Percentiles rank a stretch among this genome's conserved stretches.
phyloP scores from a whole-genome alignment of 495 filamentous ascomycete species.

The Polyplosphaeria fusca region DNA sequence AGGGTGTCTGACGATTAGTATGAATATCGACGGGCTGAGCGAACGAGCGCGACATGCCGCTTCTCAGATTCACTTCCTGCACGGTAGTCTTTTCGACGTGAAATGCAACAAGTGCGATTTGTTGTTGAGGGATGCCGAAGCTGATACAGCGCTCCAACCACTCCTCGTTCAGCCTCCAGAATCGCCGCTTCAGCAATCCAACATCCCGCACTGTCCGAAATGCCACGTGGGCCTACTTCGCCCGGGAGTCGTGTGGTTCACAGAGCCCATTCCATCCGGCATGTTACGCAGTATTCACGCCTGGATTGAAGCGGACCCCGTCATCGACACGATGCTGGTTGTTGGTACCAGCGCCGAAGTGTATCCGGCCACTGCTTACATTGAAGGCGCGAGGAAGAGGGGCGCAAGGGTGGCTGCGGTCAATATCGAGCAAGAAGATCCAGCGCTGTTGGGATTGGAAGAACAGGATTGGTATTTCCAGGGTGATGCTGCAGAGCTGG shows the following conservation, averaged over 20 bases:
- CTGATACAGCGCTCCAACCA: background rate
- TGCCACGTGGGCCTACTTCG: conserved; percentile 15
- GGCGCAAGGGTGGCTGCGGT: conserved; percentile 25
- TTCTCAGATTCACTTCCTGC: conserved; percentile 8
- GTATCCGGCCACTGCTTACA: conserved; percentile 26
- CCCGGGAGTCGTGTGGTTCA: conserved; percentile 27
- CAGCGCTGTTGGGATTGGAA: background rate
- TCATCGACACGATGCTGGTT: conserved; percentile 28
- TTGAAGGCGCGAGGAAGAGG: conserved; percentile 20
- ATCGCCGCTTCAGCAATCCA: background rate
- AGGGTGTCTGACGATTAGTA: conserved; percentile 15
- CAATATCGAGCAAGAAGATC: conserved; percentile 20
- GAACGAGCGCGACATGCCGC: conserved; percentile 15
- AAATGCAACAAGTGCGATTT: conserved; percentile 14
- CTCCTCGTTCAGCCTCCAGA: background rate
- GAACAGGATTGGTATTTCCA: conserved; percentile 28
- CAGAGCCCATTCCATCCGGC: background rate
- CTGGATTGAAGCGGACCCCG: conserved; percentile 1
- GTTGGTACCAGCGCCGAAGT: conserved; percentile 28
- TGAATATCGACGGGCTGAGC: conserved; percentile 28
- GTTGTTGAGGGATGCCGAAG: background rate
- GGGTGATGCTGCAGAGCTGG: conserved; percentile 22
- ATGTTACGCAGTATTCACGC: background rate
- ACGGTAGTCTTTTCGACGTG: conserved; percentile 21
- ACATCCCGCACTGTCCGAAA: conserved; percentile 10